Conservation (phyloP, 164 flowering plant species). For the Dillenia suffruticosa region DNA sequence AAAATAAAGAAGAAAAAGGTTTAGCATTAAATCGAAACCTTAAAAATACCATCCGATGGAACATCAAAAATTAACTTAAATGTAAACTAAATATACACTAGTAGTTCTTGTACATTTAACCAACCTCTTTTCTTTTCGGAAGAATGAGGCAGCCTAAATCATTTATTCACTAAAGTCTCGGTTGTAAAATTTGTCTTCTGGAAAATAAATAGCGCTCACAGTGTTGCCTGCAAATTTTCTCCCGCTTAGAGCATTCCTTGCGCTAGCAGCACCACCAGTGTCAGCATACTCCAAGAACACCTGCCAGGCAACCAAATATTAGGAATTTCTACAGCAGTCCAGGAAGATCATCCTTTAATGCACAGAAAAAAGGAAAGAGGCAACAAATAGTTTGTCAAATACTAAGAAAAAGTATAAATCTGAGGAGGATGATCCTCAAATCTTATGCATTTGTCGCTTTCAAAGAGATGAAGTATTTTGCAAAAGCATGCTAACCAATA, state of each 20-base stretch:
- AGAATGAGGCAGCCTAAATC: too few relatives aligned
- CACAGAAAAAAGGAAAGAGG: neutral
- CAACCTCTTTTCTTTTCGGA: too few relatives aligned
- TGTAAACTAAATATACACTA: too few relatives aligned
- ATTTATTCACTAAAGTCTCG: slow-evolving; percentile 37
- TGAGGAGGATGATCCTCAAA: too few relatives aligned
- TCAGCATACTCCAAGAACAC: slow-evolving; percentile 87
- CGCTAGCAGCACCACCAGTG: slow-evolving; percentile 35
- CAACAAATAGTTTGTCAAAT: neutral
- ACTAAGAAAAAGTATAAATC: neutral
- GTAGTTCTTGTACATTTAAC: too few relatives aligned
- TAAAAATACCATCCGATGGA: too few relatives aligned
- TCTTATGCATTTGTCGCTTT: too few relatives aligned
- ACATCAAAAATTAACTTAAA: too few relatives aligned
- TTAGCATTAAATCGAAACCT: too few relatives aligned
- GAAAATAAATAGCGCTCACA: slow-evolving; percentile 54
- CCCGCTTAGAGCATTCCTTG: slow-evolving; percentile 57
- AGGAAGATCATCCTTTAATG: neutral
- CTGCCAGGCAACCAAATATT: slow-evolving; percentile 23
- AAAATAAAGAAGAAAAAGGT: too few relatives aligned
- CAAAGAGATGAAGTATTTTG: too few relatives aligned
- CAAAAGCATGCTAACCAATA: too few relatives aligned
- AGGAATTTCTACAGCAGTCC: neutral
- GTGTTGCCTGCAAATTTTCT: slow-evolving; percentile 73
- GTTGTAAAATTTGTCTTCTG: slow-evolving; percentile 55